A percentile compares a stretch with the other conserved stretches of the same genome.
Evolutionary conservation across 106 monocot species (phyloP).

Genomic region (Platanthera zijinensis): DNA sequence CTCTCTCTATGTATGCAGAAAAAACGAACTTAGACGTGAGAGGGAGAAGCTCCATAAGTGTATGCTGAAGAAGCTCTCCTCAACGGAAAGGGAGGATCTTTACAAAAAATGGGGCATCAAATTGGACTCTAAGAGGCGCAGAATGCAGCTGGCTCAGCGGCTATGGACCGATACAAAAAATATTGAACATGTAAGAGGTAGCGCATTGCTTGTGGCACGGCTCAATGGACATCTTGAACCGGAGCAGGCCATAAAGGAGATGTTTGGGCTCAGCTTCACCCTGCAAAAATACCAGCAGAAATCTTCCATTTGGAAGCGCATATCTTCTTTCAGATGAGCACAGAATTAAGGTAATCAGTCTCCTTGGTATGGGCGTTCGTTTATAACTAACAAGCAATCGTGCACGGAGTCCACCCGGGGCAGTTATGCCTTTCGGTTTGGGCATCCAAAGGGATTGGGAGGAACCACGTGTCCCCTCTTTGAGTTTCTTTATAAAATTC

Average conservation of each 20-base stretch:
- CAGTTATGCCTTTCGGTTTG: no score
- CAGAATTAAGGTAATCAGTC: neutral
- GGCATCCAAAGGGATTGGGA: no score
- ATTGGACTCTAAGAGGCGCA: constrained; percentile 64
- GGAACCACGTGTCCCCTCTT: no score
- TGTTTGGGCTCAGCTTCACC: constrained; percentile 77
- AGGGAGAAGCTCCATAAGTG: constrained; percentile 63
- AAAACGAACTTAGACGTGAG: constrained; percentile 47
- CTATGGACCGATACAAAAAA: constrained; percentile 59
- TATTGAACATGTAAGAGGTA: constrained; percentile 58
- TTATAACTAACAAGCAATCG: neutral
- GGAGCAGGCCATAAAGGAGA: constrained; percentile 52
- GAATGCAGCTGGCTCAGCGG: constrained; percentile 37
- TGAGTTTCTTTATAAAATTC: no score
- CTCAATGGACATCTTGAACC: constrained; percentile 48
- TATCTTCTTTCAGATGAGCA: constrained; percentile 15
- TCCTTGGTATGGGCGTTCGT: neutral
- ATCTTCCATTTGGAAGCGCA: constrained; percentile 53
- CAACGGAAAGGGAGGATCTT: constrained; percentile 45
- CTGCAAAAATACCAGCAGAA: constrained; percentile 28
- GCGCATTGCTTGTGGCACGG: constrained; percentile 66
- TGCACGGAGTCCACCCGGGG: neutral
- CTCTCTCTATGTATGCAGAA: constrained; percentile 19
- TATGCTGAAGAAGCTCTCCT: constrained; percentile 47
- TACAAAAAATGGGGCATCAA: constrained; percentile 72